Evolutionary conservation across 2,329 filamentous ascomycete species (phyloP), one percentile per base, ranked within the genome.

Genomic region (Myriosclerotinia scirpicola): DNA sequence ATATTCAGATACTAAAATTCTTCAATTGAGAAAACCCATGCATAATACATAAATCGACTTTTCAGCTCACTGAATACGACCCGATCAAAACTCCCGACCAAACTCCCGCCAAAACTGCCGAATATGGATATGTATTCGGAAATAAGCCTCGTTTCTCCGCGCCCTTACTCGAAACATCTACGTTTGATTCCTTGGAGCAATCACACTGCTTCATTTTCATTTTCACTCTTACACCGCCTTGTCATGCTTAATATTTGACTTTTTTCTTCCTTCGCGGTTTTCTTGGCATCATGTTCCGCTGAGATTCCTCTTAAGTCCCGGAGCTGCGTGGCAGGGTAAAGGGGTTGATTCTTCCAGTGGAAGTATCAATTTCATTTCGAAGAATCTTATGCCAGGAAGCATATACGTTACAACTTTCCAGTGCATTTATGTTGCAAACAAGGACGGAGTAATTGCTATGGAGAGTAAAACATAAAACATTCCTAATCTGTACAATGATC

Each of bases 121-220:
- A 34, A 34, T 34, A 34, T 34, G 5, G 30, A 34, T 5, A n/a
- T n/a, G n/a, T n/a, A 34, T 34, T 6, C 30, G 6, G 30, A 54
- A 40, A 26, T 50, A 63, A 48, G 56, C 42, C 40, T 60, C 15
- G 20, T 14, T 22, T 22, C 36, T 60, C 42, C 56, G 26, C 20
- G 15, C 14, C 12, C n/a, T 53, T 17, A 36, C 34, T 56, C n/a
- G 8, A 34, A n/a, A 38, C 17, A 22, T 20, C 36, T 55, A 55
- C 3, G n/a, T 55, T 55, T 12, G 40, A 42, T 3, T 42, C 11
- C 4, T 42, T 14, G 42, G 17, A 20, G 17, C 42, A 46, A 46
- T 48, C 6, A 48, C 46, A 48, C 12, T 44, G 2, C 42, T 44
- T 44, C 40, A 22, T 30, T 20, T 17, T 20, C 17, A 7, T 40